These are phyloP conservation scores for Mollisia scopiformis DNA, from an alignment of 2,329 filamentous ascomycete genomes.

Conservation along the genomic window DNA sequence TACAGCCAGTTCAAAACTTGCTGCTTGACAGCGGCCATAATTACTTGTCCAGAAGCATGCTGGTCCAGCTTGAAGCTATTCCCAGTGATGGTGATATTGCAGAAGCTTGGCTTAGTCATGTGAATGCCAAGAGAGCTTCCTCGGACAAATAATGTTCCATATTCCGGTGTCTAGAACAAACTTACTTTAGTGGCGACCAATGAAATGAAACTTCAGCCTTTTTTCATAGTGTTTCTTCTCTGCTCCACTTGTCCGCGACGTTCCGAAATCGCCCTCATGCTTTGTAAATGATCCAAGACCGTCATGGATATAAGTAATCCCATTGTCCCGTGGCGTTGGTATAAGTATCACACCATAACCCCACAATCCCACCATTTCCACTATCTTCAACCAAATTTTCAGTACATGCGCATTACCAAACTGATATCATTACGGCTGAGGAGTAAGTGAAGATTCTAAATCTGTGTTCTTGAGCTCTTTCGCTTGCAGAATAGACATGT, in stretches of 20 bases:
- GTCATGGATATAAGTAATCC: constrained; percentile 5
- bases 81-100: constrained; percentile 2
- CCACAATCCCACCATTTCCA: neutral
- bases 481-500: too few species aligned
- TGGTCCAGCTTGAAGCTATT: constrained; percentile 27
- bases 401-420: constrained; percentile 28
- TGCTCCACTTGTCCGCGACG: constrained; percentile 3
- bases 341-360: constrained; percentile 3
- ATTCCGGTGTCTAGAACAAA: neutral
- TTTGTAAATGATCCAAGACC: constrained; percentile 12
- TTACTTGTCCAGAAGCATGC: constrained; percentile 22
- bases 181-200: neutral
- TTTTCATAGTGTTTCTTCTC: neutral
- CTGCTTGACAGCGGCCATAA: constrained; percentile 71
- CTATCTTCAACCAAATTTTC: too few species aligned
- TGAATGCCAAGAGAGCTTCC: constrained; percentile 8
- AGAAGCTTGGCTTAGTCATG: constrained; percentile 19
- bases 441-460: too few species aligned
- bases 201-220: neutral
- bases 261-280: constrained; percentile 17
- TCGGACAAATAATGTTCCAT: neutral
- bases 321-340: constrained; percentile 3
- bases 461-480: too few species aligned
- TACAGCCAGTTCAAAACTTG: constrained; percentile 95
- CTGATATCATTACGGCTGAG: constrained; percentile 54